A percentile compares a stretch with the other conserved stretches of the same genome.
Evolutionary conservation across 2,329 filamentous ascomycete species (phyloP).

Genomic region (Aspergillus melleus): DNA sequence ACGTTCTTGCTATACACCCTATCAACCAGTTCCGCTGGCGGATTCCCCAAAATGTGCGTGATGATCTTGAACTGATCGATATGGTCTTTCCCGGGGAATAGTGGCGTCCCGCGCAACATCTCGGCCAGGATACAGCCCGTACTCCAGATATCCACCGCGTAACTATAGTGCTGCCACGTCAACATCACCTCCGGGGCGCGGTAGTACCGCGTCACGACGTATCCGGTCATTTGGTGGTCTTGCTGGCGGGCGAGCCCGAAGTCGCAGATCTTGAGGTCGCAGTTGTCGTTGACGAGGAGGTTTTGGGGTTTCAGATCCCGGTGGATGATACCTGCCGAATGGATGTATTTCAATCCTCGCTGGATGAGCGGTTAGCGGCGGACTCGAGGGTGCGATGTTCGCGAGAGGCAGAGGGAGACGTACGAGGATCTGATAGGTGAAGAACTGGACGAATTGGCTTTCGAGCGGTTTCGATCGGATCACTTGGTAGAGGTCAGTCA

Average conservation of each 20-base stretch:
- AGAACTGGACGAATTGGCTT: not conserved
- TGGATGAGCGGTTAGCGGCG: conserved; percentile 71
- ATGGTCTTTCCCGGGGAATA: conserved; percentile 98
- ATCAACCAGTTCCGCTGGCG: conserved; percentile 95
- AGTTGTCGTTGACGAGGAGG: conserved; percentile 3
- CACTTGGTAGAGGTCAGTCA: conserved; percentile 91
- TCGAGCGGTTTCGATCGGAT: conserved; percentile 69
- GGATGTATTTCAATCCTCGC: conserved; percentile 44
- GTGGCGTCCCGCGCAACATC: conserved; percentile 95
- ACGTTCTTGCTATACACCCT: conserved; percentile 36
- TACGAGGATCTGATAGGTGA: conserved; percentile 1
- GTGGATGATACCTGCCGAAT: conserved; percentile 6
- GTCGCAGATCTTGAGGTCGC: conserved; percentile 5
- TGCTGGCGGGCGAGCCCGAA: conserved; percentile 1
- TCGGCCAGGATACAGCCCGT: conserved; percentile 99
- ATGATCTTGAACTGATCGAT: conserved; percentile 99
- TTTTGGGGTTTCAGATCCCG: conserved; percentile 4
- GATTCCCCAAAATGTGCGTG: conserved; percentile 91
- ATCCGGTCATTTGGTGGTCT: conserved; percentile 75
- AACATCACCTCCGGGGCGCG: conserved; percentile 9
- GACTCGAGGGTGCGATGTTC: too few species aligned
- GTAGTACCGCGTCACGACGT: conserved; percentile 1
- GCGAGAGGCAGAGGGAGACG: not conserved
- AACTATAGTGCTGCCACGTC: conserved; percentile 96
- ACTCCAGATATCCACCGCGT: conserved; percentile 98